Percentiles rank a stretch among this genome's conserved stretches.
Conservation (phyloP, 192 early-diverging fungal species). For the Entomortierella chlamydospora region DNA sequence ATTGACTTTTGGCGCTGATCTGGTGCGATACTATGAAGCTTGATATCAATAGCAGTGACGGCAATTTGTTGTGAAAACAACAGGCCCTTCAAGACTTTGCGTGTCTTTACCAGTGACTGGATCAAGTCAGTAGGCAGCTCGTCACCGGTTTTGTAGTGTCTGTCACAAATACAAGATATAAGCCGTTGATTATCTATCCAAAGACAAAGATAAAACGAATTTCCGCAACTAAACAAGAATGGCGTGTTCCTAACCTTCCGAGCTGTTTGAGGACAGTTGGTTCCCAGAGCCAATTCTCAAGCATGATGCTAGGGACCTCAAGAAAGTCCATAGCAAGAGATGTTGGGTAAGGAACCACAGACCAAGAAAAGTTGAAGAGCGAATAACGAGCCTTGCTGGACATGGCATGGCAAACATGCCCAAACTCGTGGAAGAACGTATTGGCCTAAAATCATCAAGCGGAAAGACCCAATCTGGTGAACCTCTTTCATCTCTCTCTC, state of each 20-base stretch:
- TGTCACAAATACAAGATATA: slow-evolving; percentile 1
- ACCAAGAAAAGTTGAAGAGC: slow-evolving; percentile 82
- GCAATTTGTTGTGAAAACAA: slow-evolving; percentile 81
- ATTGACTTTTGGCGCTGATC: slow-evolving; percentile 44
- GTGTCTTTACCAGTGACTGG: slow-evolving; percentile 72
- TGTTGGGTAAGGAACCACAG: slow-evolving; percentile 80
- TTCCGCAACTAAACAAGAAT: too few relatives aligned
- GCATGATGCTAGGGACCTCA: slow-evolving; percentile 91
- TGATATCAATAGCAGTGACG: slow-evolving; percentile 83
- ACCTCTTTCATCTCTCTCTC: too few relatives aligned
- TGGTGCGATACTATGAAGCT: slow-evolving; percentile 72
- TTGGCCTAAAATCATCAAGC: slow-evolving; percentile 14
- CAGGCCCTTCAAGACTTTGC: slow-evolving; percentile 82
- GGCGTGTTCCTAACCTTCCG: slow-evolving; percentile 14
- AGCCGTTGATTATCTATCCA: too few relatives aligned
- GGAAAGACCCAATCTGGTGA: too few relatives aligned
- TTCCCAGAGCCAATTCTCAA: slow-evolving; percentile 88
- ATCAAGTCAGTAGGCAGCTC: slow-evolving; percentile 80
- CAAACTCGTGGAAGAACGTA: slow-evolving; percentile 91
- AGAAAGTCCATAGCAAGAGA: slow-evolving; percentile 86
- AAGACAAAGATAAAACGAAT: too few relatives aligned
- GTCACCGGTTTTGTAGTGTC: slow-evolving; percentile 78
- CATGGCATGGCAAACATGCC: slow-evolving; percentile 64
- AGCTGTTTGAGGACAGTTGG: slow-evolving; percentile 61
- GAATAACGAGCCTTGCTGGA: slow-evolving; percentile 54